These are phyloP conservation scores for Asterella californica DNA, from an alignment of 225 moss, liverwort and hornwort species.

Conservation along the genomic window DNA sequence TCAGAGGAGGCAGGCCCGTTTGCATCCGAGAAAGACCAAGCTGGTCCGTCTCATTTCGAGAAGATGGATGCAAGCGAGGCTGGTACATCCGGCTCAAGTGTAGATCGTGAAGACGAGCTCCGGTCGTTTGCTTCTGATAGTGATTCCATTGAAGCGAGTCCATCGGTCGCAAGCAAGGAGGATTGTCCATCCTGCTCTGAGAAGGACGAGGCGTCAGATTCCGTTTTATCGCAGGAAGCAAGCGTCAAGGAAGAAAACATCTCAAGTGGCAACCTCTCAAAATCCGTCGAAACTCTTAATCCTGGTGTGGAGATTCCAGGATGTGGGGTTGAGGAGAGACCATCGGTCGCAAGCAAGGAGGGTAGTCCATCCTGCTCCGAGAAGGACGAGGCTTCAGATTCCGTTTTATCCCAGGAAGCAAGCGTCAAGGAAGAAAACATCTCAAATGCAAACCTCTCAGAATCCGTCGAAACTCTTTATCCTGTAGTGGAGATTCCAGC, in stretches of 20 bases:
- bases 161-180: constrained; percentile 11
- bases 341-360: background rate
- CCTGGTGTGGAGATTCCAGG: constrained; percentile 7
- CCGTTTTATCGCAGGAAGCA: background rate
- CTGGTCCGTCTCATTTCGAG: constrained; percentile 33
- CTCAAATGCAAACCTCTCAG: background rate
- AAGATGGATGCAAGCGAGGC: constrained; percentile 33
- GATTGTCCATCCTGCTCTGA: background rate
- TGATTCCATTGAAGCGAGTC: constrained; percentile 27
- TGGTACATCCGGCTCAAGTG: constrained; percentile 39
- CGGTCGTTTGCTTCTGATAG: constrained; percentile 34
- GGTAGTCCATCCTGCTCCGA: constrained; percentile 1
- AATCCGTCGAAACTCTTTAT: background rate
- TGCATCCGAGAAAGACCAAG: constrained; percentile 41
- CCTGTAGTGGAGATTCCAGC: constrained; percentile 7
- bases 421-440: background rate
- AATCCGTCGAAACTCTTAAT: background rate
- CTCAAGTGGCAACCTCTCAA: background rate
- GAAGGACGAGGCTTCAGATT: constrained; percentile 13
- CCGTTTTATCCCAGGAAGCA: background rate
- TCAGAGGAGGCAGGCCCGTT: constrained; percentile 44
- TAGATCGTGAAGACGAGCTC: constrained; percentile 39
- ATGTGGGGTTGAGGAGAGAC: constrained; percentile 12
- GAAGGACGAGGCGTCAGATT: constrained; percentile 12
- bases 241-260: background rate